Base-by-base conservation (phyloP, 2,329 filamentous ascomycete species). In the Sarocladium kiliense region DNA sequence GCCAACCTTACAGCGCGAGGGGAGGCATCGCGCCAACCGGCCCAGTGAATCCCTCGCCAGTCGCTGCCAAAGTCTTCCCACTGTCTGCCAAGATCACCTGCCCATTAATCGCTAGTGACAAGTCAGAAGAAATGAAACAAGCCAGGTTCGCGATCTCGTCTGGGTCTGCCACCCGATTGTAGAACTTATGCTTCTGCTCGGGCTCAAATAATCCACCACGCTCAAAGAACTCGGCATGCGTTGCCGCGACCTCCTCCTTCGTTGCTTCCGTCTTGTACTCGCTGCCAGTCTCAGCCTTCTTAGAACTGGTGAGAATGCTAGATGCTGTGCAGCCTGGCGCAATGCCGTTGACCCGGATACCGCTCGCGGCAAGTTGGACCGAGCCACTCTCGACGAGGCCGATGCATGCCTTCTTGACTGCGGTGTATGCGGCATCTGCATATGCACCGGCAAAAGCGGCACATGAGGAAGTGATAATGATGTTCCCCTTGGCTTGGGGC, bases 101-200 rank as follows among this genome's bases (percentile, higher is more conserved):
- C 14, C 30, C 30, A 14, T 34, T 34, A 14, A 34, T 34, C 7
- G 30, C 30, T 14, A 34, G 30, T 14, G 30, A 7, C 9, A 34
- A 14, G 14, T 34, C 30, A 7, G 30, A 34, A 19, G 55, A 49
- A 9, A 51, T 12, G 18, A 57, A 54, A 14, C 50, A 32, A 30
- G 44, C 55, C 34, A 57, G 19, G 26, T 34, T 54, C 19, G 51
- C 55, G 19, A 54, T 51, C 12, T 57, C 55, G n/a, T 53, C 51
- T 5, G 51, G 55, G 18, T 57, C 51, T 7, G 27, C 51, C 11
- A 54, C 44, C 36, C 55, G 50, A 21, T 53, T 44, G 12, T 54
- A 56, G 2, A 44, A 53, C 21, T 54, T 44, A 16, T 47, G 36
- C 41, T 56, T 54, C 41, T 54, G 30, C 30, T 34, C 30, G 30